Conservation (phyloP, 2,329 filamentous ascomycete genomes). For the Nothophoma quercina region DNA sequence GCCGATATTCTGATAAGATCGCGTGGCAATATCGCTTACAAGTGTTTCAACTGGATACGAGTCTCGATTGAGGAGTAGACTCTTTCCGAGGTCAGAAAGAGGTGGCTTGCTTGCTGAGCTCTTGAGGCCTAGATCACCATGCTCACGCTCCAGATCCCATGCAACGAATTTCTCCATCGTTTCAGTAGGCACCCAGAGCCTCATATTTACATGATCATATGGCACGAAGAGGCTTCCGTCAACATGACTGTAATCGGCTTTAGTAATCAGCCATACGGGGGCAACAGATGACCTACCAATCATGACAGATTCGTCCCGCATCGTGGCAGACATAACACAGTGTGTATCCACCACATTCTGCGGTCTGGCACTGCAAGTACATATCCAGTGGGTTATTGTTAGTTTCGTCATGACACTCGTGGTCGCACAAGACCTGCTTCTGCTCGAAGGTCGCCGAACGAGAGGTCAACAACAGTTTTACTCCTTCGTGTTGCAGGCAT, state of each 20-base stretch:
- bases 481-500: slow-evolving; percentile 8
- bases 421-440: slow-evolving; percentile 13
- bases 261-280: background rate
- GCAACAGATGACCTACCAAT: slow-evolving; percentile 9
- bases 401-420: slow-evolving; percentile 8
- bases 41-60: slow-evolving; percentile 8
- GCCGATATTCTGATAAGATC: slow-evolving; percentile 19
- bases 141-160: slow-evolving; percentile 31
- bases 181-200: slow-evolving; percentile 3
- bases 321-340: slow-evolving; percentile 21
- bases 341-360: slow-evolving; percentile 2
- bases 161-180: slow-evolving; percentile 20
- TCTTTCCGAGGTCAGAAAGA: slow-evolving; percentile 19
- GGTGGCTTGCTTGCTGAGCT: slow-evolving; percentile 18
- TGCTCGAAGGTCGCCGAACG: slow-evolving; percentile 23
- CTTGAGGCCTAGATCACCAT: slow-evolving; percentile 26
- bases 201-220: slow-evolving; percentile 22
- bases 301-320: slow-evolving; percentile 7
- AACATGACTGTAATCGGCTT: background rate
- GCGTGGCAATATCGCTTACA: slow-evolving; percentile 11
- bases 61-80: background rate
- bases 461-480: slow-evolving; percentile 27
- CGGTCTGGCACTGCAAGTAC: slow-evolving; percentile 11
- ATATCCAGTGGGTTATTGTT: slow-evolving; percentile 5
- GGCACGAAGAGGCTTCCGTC: slow-evolving; percentile 4